Evolutionary conservation across 2,329 filamentous ascomycete species (phyloP), one percentile per base, ranked within the genome.

Genomic region (Pseudocercospora cruenta): DNA sequence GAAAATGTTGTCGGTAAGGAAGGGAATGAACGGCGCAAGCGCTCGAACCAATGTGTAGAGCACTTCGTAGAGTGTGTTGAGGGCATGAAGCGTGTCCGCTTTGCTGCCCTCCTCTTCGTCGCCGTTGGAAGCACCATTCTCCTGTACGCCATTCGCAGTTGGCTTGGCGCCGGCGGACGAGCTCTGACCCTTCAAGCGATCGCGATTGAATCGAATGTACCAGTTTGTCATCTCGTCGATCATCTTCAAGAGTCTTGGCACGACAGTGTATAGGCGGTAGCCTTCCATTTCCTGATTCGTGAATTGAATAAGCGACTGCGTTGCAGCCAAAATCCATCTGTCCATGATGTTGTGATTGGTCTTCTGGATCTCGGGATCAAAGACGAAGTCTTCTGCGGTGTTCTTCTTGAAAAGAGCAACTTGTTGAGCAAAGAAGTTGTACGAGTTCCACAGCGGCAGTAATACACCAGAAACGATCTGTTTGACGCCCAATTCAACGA

Each of bases 141-240:
- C 57, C 31, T 69, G 63, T 0, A 58, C 63, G 24, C 67, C 71
- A 55, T 70, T 70, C 2, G 67, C 68, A 5, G 69, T 66, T 9
- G 70, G 53, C 47, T 71, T 71, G 36, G 63, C 60, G 14, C 69
- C 67, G 19, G 68, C 54, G 10, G 69, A 57, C 12, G 51, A 58
- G 57, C 69, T 67, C 61, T 77, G 75, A 51, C 94, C 94, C 87
- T 97, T 97, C 71, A 97, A 84, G 62, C 94, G 88, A 79, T 91
- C 91, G 62, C 94, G 87, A 83, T 97, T 97, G 83, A 97, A 96
- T 67, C 93, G 88, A 78, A 97, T 97, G 81, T 97, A 97, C 94
- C 94, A 97, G 80, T 98, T 98, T n/a, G 94, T 97, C 3, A 92
- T 93, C 80, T 96, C 93, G 75, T 97, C 94, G 70, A 97, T 96